Percentiles rank a stretch among this genome's conserved stretches.
Conservation (phyloP, 1,139 yeast species). For the Blastobotrys aristatus region DNA sequence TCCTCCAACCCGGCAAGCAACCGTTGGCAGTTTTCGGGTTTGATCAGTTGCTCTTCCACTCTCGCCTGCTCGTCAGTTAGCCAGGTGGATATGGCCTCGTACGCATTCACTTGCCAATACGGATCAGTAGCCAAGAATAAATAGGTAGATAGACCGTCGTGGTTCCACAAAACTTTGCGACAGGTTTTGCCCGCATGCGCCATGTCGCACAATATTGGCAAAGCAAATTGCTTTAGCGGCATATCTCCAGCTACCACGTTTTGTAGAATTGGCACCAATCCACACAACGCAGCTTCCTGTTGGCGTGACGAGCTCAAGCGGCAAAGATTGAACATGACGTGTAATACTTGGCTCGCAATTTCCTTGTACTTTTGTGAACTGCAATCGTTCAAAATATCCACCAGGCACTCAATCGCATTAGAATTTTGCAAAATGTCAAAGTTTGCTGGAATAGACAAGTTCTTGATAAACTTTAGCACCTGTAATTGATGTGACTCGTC, state of each 20-base stretch:
- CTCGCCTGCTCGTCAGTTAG: constrained; percentile 31
- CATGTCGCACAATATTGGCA: constrained; percentile 61
- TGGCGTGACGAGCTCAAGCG: constrained; percentile 52
- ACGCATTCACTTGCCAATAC: constrained; percentile 65
- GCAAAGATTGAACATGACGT: constrained; percentile 46
- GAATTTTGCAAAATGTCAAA: constrained; percentile 28
- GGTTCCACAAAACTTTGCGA: constrained; percentile 38
- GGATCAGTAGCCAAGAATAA: constrained; percentile 50
- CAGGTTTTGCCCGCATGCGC: constrained; percentile 47
- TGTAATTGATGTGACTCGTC: constrained; percentile 20
- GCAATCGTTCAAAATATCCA: constrained; percentile 25
- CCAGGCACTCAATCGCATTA: constrained; percentile 31
- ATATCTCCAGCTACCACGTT: constrained; percentile 43
- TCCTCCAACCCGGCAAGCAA: constrained; percentile 15
- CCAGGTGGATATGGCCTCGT: constrained; percentile 49
- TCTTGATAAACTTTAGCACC: constrained; percentile 32
- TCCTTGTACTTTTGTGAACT: constrained; percentile 21
- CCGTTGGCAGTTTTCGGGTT: constrained; percentile 5
- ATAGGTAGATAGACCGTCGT: constrained; percentile 45
- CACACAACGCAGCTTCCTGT: constrained; percentile 48
- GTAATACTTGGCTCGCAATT: constrained; percentile 29
- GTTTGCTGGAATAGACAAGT: constrained; percentile 29
- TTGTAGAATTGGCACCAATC: constrained; percentile 49
- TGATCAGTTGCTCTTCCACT: constrained; percentile 25
- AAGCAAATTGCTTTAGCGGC: constrained; percentile 55